Evolutionary conservation across 2,329 filamentous ascomycete genomes (phyloP).

Genomic region (Cercospora sp.): DNA sequence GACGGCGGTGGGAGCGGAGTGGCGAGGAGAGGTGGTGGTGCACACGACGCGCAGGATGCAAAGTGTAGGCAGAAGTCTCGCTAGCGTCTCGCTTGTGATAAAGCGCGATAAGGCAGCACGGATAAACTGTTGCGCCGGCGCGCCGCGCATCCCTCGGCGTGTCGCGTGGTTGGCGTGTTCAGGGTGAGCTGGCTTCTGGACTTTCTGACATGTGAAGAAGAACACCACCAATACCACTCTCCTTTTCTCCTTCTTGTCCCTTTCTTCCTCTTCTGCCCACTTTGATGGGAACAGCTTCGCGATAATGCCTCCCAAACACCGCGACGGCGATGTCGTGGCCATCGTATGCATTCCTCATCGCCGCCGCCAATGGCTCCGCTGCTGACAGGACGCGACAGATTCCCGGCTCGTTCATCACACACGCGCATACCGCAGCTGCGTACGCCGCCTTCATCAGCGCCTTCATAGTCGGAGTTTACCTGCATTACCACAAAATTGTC

Average conservation of each 20-base stretch:
- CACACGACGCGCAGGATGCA: neutral
- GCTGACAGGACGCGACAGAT: slow-evolving; percentile 46
- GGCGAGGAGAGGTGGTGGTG: neutral
- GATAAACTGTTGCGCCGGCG: neutral
- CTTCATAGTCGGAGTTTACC: slow-evolving; percentile 70
- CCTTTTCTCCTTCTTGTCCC: slow-evolving; percentile 14
- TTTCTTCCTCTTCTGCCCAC: slow-evolving; percentile 7
- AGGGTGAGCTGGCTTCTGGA: slow-evolving; percentile 6
- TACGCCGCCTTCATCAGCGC: slow-evolving; percentile 88
- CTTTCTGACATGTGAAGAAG: slow-evolving; percentile 13
- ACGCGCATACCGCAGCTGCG: slow-evolving; percentile 78
- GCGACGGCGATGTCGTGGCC: slow-evolving; percentile 63
- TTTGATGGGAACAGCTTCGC: slow-evolving; percentile 15
- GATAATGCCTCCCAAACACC: slow-evolving; percentile 61
- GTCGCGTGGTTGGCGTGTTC: neutral
- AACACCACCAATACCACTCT: slow-evolving; percentile 13
- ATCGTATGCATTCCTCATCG: slow-evolving; percentile 48
- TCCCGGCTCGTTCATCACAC: slow-evolving; percentile 88
- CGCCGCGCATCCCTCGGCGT: slow-evolving; percentile 2
- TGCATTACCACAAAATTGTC: slow-evolving; percentile 97
- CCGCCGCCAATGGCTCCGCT: neutral
- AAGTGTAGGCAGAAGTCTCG: slow-evolving; percentile 9
- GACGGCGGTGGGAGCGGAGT: neutral
- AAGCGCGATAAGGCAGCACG: neutral
- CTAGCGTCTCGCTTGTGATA: slow-evolving; percentile 3